These are phyloP conservation scores for Gossypium turneri DNA, from an alignment of 345 rosid genomes.

Conservation along the genomic window DNA sequence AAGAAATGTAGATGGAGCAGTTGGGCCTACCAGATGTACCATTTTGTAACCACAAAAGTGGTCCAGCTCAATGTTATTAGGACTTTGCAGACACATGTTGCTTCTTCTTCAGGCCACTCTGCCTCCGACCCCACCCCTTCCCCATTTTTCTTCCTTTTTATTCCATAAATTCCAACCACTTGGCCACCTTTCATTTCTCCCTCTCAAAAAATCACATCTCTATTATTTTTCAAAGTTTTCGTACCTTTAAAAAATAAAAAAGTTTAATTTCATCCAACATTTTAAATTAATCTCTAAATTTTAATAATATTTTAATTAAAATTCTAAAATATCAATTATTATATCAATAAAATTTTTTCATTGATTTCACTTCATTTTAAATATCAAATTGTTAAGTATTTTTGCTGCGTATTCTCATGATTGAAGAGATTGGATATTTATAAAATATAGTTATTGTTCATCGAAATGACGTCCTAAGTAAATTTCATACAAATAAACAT, in stretches of 20 bases:
- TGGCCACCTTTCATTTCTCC: background rate
- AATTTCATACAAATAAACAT: rapidly evolving
- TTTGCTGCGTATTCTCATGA: too few species aligned
- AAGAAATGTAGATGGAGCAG: background rate
- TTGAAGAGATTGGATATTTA: too few species aligned
- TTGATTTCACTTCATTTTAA: too few species aligned
- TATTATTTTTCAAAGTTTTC: background rate
- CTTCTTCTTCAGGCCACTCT: background rate
- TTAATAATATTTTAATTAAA: too few species aligned
- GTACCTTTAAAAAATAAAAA: background rate
- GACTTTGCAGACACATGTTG: slow-evolving; percentile 4
- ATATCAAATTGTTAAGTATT: too few species aligned
- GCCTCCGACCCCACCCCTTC: background rate
- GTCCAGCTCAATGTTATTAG: background rate
- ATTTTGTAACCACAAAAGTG: background rate
- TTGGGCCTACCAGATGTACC: background rate
- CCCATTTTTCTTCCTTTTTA: background rate
- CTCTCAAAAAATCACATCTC: background rate
- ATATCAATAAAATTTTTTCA: rapidly evolving
- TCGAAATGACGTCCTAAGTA: rapidly evolving
- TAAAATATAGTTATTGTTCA: too few species aligned
- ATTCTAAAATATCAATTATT: too few species aligned
- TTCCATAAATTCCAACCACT: background rate
- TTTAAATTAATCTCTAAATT: too few species aligned
- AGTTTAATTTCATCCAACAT: too few species aligned